Evolutionary conservation across 352 stramenopile genomes (phyloP).

Genomic region (Pythium rhizo-oryzae): DNA sequence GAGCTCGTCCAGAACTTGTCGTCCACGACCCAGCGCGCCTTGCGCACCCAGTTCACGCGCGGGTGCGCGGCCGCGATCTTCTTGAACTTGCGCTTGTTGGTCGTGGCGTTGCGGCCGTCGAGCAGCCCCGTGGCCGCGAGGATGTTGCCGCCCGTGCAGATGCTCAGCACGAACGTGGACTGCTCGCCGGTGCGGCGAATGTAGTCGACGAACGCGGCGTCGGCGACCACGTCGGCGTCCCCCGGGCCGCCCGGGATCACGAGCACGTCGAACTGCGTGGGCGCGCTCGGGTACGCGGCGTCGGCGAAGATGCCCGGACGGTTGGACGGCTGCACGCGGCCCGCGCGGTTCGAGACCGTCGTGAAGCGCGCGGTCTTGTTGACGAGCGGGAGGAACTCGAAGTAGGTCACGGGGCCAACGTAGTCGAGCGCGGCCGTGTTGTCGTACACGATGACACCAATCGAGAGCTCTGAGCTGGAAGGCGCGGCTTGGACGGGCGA

Average conservation of each 20-base stretch:
- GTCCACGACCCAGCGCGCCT: conserved; percentile 59
- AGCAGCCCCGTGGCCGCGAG: conserved; percentile 46
- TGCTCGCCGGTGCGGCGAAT: conserved; percentile 29
- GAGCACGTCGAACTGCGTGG: conserved; percentile 41
- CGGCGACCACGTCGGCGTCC: conserved; percentile 31
- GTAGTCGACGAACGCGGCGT: conserved; percentile 43
- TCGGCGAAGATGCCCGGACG: conserved; percentile 28
- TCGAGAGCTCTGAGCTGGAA: neutral
- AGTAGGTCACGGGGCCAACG: conserved; percentile 11
- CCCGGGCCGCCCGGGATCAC: conserved; percentile 41
- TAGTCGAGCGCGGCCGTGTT: conserved; percentile 1
- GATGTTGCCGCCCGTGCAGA: conserved; percentile 55
- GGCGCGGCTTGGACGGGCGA: neutral
- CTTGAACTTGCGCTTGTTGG: conserved; percentile 57
- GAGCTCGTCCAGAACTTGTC: conserved; percentile 60
- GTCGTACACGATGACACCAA: conserved; percentile 11
- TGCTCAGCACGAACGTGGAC: conserved; percentile 41
- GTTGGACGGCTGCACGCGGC: neutral
- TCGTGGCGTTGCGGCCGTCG: conserved; percentile 52
- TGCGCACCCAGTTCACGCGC: conserved; percentile 47
- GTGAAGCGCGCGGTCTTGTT: neutral
- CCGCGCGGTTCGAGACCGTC: conserved; percentile 3
- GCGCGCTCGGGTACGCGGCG: conserved; percentile 28
- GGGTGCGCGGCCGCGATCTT: conserved; percentile 33
- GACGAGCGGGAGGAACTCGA: conserved; percentile 11